Conservation (phyloP, 176 grass and related monocot genomes). For the Raddia guianensis region DNA sequence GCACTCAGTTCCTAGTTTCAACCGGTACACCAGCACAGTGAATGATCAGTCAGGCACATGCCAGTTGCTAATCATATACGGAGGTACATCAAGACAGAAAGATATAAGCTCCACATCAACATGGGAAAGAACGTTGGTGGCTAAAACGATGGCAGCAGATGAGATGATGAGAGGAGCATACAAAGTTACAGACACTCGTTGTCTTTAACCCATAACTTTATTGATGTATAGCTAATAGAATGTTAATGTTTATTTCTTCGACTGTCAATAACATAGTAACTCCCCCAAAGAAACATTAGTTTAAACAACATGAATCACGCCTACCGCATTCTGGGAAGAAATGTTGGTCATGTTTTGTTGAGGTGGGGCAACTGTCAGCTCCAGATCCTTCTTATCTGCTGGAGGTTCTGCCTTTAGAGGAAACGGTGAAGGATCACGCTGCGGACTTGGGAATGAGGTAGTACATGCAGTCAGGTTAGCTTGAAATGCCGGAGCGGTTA, state of each 20-base stretch:
- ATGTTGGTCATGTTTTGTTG: conserved; percentile 54
- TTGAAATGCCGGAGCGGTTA: conserved; percentile 33
- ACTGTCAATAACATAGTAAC: conserved; percentile 39
- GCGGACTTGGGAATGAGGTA: conserved; percentile 28
- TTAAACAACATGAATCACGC: conserved; percentile 54
- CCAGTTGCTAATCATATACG: conserved; percentile 12
- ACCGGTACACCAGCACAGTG: neutral
- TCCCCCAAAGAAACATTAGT: conserved; percentile 36
- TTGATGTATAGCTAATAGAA: conserved; percentile 48
- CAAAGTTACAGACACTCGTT: conserved; percentile 28
- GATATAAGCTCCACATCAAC: neutral
- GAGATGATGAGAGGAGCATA: neutral
- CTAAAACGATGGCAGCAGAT: neutral
- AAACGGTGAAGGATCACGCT: conserved; percentile 9
- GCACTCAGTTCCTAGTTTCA: neutral
- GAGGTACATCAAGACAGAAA: conserved; percentile 10
- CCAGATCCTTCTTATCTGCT: conserved; percentile 48
- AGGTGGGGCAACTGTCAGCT: conserved; percentile 54
- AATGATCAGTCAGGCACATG: conserved; percentile 24
- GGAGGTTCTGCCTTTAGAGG: conserved; percentile 30
- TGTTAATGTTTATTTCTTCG: conserved; percentile 46
- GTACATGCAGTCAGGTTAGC: conserved; percentile 48
- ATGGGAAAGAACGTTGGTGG: neutral
- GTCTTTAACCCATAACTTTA: conserved; percentile 45
- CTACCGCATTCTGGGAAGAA: conserved; percentile 52